A percentile compares a stretch with the other conserved stretches of the same genome.
Conservation (phyloP, 352 stramenopile genomes). For the Stramenopiles sp. region DNA sequence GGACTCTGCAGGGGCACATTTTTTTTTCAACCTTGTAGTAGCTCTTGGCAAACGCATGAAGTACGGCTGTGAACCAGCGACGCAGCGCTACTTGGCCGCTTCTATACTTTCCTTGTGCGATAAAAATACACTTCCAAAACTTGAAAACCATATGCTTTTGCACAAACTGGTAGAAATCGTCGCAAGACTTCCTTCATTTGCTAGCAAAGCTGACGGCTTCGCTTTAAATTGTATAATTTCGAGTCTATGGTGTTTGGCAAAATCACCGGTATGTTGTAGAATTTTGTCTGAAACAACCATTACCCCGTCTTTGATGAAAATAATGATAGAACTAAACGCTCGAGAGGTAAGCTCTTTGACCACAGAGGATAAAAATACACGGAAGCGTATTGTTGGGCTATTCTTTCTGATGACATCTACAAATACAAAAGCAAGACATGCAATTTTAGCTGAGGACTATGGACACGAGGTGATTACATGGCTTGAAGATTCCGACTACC, state of each 20-base stretch:
- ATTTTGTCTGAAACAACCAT: neutral
- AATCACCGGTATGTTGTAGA: neutral
- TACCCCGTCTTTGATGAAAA: neutral
- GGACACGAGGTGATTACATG: neutral
- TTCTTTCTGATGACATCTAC: neutral
- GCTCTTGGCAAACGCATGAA: neutral
- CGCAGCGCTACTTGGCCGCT: neutral
- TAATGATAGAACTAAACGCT: neutral
- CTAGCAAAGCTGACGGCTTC: neutral
- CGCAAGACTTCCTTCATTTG: neutral
- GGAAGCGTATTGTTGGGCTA: neutral
- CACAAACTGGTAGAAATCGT: neutral
- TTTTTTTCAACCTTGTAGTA: neutral
- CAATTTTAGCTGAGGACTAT: neutral
- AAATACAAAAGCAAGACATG: neutral
- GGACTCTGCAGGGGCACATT: neutral
- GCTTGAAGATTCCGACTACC: neutral
- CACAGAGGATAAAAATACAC: neutral
- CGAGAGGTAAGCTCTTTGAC: no score
- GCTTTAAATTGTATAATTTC: neutral
- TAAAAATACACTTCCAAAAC: neutral
- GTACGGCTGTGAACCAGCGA: neutral
- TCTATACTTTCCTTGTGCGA: neutral
- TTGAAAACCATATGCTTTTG: neutral
- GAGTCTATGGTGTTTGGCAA: neutral